Base-by-base conservation (phyloP, 768 basidiomycete genomes). In the Heimioporus sp. region DNA sequence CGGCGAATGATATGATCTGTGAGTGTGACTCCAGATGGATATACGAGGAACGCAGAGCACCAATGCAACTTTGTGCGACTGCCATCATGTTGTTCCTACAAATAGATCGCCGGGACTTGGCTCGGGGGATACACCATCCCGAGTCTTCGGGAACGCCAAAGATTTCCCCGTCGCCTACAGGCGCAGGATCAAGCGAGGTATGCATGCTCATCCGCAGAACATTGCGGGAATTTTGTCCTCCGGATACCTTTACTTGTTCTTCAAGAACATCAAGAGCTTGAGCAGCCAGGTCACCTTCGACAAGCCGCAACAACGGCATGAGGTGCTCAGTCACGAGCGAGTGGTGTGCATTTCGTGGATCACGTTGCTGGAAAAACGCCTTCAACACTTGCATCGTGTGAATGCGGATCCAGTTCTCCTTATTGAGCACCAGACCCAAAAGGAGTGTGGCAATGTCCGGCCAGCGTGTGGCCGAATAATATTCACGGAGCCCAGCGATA, bases 131-230 rank as follows among this genome's bases (percentile, higher is more conserved):
- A 56, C 83, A 89, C 94, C 94, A 97, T 16, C 94, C 94, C 4
- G 88, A 90, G 36, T 85, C 82, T 50, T 86, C 78, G 1, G 90
- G 86, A 20, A 90, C 75, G 15, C 93, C 92, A 63, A 95, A 95
- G 12, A 95, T 79, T 20, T 83, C 85, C 1, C 84, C 81, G 7
- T 80, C 76, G 36, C 87, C 81, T 11, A 77, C 73, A 39, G 77
- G 72, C 21, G 73, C 64, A 28, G 72, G 65, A 32, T 70, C 67
- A 15, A 76, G 67, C 28, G 77, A 79, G 20, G 78, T 65, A 56
- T 88, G 85, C 82, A 94, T 86, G 68, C 92, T 93, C 90, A 95
- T 92, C 7, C 91, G 82, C 20, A 95, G 76, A n/a, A 94, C 89
- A 58, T 92, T 87, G 53, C 87, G 87, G 1, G 91, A 90, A 0